Conservation (phyloP, 495 filamentous ascomycete genomes). For the Trichoderma gamsii region DNA sequence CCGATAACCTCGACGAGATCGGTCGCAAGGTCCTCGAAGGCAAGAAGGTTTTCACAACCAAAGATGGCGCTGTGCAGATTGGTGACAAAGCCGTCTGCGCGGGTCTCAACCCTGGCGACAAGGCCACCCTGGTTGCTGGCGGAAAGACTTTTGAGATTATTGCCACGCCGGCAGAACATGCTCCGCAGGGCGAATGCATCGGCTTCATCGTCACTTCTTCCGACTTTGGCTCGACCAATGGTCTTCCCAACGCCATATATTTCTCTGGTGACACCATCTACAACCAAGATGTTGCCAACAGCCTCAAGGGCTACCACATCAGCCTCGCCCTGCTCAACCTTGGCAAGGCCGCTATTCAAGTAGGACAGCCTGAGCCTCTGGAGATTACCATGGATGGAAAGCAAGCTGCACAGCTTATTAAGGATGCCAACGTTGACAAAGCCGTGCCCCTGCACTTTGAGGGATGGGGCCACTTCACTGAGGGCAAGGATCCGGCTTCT, state of each 20-base stretch:
- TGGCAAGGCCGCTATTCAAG: conserved; percentile 27
- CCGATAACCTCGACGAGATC: conserved; percentile 45
- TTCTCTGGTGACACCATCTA: conserved; percentile 53
- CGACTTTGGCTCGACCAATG: conserved; percentile 37
- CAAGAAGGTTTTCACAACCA: conserved; percentile 44
- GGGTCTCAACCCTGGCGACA: conserved; percentile 32
- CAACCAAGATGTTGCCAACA: conserved; percentile 35
- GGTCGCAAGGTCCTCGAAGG: conserved; percentile 41
- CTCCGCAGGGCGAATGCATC: conserved; percentile 43
- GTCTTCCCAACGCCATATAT: conserved; percentile 47
- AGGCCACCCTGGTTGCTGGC: conserved; percentile 21
- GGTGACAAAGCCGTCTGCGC: conserved; percentile 37
- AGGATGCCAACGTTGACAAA: conserved; percentile 39
- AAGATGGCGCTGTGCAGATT: conserved; percentile 42
- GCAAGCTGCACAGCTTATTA: conserved; percentile 36
- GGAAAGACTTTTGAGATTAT: conserved; percentile 43
- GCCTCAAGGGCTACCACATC: conserved; percentile 31
- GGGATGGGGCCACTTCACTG: conserved; percentile 45
- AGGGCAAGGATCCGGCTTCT: conserved; percentile 20
- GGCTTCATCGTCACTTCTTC: conserved; percentile 41
- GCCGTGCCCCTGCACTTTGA: conserved; percentile 52
- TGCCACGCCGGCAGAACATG: conserved; percentile 41
- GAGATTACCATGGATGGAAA: conserved; percentile 49
- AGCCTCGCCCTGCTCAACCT: conserved; percentile 35
- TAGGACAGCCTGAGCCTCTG: conserved; percentile 28